These are phyloP conservation scores for Vitis hybrid DNA, from an alignment of 177 flowering plant genomes.

Conservation along the genomic window DNA sequence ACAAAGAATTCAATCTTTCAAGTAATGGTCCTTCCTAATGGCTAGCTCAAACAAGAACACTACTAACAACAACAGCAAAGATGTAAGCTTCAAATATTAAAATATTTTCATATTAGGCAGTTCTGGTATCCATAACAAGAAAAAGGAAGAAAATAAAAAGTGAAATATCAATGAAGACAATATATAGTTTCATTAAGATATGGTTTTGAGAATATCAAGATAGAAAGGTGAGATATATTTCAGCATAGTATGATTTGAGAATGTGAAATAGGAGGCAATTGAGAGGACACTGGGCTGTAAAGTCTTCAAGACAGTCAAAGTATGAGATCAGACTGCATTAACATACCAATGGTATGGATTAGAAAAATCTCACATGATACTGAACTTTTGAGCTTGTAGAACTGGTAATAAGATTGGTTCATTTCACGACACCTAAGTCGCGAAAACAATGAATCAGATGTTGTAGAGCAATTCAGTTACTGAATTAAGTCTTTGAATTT, in stretches of 20 bases:
- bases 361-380: background rate
- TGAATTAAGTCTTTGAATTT: slow-evolving; percentile 43
- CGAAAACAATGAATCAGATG: slow-evolving; percentile 5
- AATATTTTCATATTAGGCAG: too few relatives aligned
- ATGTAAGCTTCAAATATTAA: too few relatives aligned
- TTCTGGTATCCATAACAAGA: too few relatives aligned
- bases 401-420: background rate
- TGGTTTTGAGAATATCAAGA: background rate
- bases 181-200: background rate
- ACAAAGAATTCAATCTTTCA: too few relatives aligned
- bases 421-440: slow-evolving; percentile 16
- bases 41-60: too few relatives aligned
- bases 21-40: too few relatives aligned
- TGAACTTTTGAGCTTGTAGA: background rate
- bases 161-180: background rate
- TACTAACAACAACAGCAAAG: too few relatives aligned
- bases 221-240: too few relatives aligned
- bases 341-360: background rate
- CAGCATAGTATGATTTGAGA: background rate
- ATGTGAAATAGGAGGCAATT: background rate
- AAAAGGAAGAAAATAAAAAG: background rate
- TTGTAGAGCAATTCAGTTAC: slow-evolving; percentile 11
- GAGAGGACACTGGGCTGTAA: background rate
- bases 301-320: background rate
- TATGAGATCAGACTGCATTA: background rate